These are phyloP conservation scores for Cichorium intybus DNA, from an alignment of 140 eudicot species.

Conservation along the genomic window DNA sequence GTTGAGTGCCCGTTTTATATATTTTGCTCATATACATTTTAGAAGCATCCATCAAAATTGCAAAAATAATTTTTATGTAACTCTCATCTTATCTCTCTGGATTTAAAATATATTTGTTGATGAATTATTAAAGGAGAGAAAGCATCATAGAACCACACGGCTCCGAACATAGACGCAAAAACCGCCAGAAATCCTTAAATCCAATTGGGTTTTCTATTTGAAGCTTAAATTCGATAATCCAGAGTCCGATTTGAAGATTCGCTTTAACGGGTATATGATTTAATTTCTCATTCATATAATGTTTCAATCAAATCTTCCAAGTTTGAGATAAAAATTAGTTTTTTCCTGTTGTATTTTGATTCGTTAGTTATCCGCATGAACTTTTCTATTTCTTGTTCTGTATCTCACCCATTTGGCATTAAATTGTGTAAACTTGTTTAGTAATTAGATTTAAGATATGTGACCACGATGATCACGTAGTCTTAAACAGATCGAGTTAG, in stretches of 20 bases:
- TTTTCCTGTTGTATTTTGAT: background rate
- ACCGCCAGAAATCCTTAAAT: constrained; percentile 13
- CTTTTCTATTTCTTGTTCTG: background rate
- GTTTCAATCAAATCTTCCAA: constrained; percentile 7
- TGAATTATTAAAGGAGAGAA: constrained; percentile 28
- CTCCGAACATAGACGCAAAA: constrained; percentile 27
- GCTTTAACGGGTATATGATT: constrained; percentile 13
- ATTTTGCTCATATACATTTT: too few species aligned
- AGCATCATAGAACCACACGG: constrained; percentile 29
- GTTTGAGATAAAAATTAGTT: constrained; percentile 1
- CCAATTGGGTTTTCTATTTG: constrained; percentile 12
- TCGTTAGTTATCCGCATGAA: background rate
- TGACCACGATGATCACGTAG: constrained; percentile 3
- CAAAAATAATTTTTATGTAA: background rate
- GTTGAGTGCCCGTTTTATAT: too few species aligned
- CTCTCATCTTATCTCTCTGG: constrained; percentile 14
- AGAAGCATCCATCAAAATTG: too few species aligned
- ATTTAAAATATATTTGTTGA: constrained; percentile 12
- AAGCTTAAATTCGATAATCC: constrained; percentile 13
- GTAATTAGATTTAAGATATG: background rate
- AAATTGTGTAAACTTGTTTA: constrained; percentile 3
- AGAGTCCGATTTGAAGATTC: constrained; percentile 15
- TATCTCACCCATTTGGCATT: constrained; percentile 7
- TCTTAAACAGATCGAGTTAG: constrained; percentile 4
- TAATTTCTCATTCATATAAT: background rate